Base-by-base conservation (phyloP, 768 basidiomycete species). In the Trichaptum fuscoviolaceum region DNA sequence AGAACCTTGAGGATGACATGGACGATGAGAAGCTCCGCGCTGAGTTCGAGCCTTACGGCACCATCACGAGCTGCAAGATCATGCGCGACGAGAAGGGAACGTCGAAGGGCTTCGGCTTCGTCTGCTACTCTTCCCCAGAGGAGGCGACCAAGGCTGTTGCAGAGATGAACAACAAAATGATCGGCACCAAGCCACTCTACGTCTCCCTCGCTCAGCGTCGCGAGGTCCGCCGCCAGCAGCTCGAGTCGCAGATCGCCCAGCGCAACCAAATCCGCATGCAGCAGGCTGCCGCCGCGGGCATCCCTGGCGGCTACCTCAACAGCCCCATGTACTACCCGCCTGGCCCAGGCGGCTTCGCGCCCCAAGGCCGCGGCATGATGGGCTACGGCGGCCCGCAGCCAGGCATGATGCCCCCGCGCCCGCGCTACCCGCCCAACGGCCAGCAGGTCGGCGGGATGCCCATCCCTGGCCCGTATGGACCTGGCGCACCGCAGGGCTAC, bases 91-190 rank as follows among this genome's bases (percentile, higher is more conserved):
- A 99, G 67, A 96, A 93, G 79, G 86, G 85, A 67, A 87, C 84
- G 64, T 97, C 95, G 10, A 95, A 95, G 77, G 95, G 96, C 71
- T 99, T 99, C 74, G 97, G 97, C 70, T 99, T 99, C 76, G 97
- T 99, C 72, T 99, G 97, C 80, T 99, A 95, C 84, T 94, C 95
- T 36, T 91, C 95, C 64, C 95, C 97, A 62, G 97, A 99, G 71
- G 97, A 99, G 81, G 96, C 97, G 25, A 98, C 95, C 74, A 99
- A 99, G 83, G 97, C 97, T 68, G 95, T 99, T 67, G 93, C 95
- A 65, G 97, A 99, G 83, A 97, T 99, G 95, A 99, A 99, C 86
- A 98, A 97, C 87, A 96, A 96, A 83, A 99, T 99, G 90, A 93
- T 99, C 74, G 96, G 96, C 69, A 87, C 90, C 71, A 99, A 99